Conservation (phyloP, 192 early-diverging fungal genomes). For the Coemansia interrupta region DNA sequence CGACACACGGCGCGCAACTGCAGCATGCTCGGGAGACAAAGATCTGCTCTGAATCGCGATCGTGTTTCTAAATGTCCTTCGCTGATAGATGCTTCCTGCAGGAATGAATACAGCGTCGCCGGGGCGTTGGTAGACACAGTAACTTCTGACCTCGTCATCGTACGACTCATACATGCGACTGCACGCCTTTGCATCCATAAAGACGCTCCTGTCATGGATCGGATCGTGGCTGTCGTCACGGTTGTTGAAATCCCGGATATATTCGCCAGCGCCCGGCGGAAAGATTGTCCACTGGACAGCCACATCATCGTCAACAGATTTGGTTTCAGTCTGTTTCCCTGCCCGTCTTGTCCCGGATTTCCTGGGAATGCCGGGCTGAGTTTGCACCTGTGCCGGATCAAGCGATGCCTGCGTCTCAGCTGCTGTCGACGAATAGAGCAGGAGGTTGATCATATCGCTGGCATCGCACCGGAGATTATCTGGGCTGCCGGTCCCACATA, state of each 20-base stretch:
- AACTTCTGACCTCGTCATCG: conserved; percentile 43
- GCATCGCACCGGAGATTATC: conserved; percentile 69
- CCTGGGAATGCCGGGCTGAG: too few species aligned
- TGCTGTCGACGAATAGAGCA: conserved; percentile 48
- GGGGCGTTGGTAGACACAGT: conserved; percentile 58
- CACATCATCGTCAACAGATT: neutral
- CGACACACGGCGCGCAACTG: conserved; percentile 14
- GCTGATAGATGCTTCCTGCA: conserved; percentile 67
- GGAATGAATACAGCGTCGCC: conserved; percentile 77
- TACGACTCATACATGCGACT: conserved; percentile 34
- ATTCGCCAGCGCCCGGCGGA: conserved; percentile 26
- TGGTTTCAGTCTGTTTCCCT: too few species aligned
- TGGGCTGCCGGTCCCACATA: conserved; percentile 40
- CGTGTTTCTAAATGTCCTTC: conserved; percentile 55
- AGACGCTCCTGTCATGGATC: conserved; percentile 6
- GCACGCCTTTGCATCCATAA: conserved; percentile 9
- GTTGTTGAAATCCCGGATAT: conserved; percentile 35
- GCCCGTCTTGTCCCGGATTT: too few species aligned
- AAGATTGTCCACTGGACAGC: conserved; percentile 68
- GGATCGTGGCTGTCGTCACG: conserved; percentile 1
- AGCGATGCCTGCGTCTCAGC: too few species aligned
- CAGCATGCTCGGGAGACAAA: conserved; percentile 54
- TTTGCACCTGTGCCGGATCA: too few species aligned
- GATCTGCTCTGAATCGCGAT: conserved; percentile 65
- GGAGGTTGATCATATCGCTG: conserved; percentile 69